Conservation (phyloP, 176 grass and related monocot genomes). For the Stipa capillata region DNA sequence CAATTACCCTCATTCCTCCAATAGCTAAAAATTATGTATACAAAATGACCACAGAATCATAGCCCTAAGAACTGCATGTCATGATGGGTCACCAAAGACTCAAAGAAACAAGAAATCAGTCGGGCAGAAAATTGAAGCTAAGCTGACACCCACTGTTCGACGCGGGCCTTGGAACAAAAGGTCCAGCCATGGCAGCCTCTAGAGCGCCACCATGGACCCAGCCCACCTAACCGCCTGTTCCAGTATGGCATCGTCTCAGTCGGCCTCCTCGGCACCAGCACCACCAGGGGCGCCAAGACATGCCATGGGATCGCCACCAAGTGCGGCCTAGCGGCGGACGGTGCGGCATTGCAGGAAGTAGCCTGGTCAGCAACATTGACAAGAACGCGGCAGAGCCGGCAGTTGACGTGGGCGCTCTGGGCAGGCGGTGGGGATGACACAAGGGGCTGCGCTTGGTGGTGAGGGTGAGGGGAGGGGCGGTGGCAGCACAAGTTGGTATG, state of each 20-base stretch:
- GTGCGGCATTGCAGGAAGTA: not conserved
- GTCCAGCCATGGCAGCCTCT: conserved; percentile 15
- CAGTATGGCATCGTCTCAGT: not conserved
- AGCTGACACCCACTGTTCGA: conserved; percentile 16
- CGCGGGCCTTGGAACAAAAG: not conserved
- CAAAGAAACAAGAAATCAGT: not conserved
- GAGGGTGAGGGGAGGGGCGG: too few species aligned
- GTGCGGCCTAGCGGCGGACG: too few species aligned
- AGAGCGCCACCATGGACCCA: conserved; percentile 24
- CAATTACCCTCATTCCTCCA: not conserved
- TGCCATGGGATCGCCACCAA: not conserved
- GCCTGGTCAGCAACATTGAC: conserved; percentile 37
- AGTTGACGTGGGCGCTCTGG: conserved; percentile 70
- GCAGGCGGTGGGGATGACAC: too few species aligned
- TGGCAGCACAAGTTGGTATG: too few species aligned
- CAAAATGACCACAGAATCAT: not conserved
- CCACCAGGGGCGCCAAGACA: not conserved
- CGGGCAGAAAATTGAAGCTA: not conserved
- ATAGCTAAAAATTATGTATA: not conserved
- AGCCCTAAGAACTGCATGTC: not conserved
- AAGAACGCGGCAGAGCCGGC: conserved; percentile 67
- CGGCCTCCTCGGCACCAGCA: not conserved
- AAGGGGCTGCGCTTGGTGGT: too few species aligned
- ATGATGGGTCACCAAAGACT: not conserved
- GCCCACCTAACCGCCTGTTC: conserved; percentile 16